phyloP scores from a whole-genome alignment of 352 stramenopile genomes.

The Pythium myriotylum region DNA sequence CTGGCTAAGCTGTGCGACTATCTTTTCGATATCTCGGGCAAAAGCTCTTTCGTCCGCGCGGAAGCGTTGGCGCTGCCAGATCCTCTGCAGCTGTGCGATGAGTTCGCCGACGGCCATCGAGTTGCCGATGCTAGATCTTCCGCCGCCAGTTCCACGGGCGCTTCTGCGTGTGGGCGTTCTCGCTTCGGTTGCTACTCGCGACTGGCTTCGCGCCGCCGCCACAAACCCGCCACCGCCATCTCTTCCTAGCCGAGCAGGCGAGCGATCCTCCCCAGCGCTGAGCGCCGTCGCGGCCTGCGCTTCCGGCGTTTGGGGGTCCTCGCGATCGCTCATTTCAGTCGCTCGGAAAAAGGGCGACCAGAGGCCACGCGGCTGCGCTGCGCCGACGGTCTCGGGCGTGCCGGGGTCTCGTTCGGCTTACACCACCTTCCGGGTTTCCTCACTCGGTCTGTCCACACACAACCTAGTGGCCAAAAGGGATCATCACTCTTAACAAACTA shows the following conservation, averaged over 20 bases:
- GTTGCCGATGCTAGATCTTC: neutral
- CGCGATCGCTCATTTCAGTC: neutral
- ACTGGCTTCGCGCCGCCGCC: constrained; percentile 9
- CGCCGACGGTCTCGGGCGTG: neutral
- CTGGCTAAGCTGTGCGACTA: constrained; percentile 31
- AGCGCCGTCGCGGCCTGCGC: neutral
- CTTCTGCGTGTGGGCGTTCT: neutral
- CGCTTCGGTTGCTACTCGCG: neutral
- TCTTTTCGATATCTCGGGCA: constrained; percentile 67
- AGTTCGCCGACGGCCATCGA: constrained; percentile 38
- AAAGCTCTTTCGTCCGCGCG: constrained; percentile 67
- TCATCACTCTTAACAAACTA: constrained; percentile 16
- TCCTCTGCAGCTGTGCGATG: constrained; percentile 55
- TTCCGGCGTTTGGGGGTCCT: neutral
- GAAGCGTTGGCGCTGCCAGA: constrained; percentile 67
- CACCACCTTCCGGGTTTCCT: neutral
- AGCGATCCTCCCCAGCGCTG: neutral
- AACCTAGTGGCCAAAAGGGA: constrained; percentile 2
- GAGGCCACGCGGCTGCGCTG: too few species aligned
- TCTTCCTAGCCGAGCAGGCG: neutral
- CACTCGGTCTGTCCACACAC: constrained; percentile 15
- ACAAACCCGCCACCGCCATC: constrained; percentile 6
- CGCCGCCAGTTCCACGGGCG: neutral
- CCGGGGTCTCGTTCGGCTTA: neutral
- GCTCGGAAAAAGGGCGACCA: too few species aligned